These are phyloP conservation scores for Penicillium subrubescens DNA, from an alignment of 495 filamentous ascomycete genomes.

Conservation along the genomic window DNA sequence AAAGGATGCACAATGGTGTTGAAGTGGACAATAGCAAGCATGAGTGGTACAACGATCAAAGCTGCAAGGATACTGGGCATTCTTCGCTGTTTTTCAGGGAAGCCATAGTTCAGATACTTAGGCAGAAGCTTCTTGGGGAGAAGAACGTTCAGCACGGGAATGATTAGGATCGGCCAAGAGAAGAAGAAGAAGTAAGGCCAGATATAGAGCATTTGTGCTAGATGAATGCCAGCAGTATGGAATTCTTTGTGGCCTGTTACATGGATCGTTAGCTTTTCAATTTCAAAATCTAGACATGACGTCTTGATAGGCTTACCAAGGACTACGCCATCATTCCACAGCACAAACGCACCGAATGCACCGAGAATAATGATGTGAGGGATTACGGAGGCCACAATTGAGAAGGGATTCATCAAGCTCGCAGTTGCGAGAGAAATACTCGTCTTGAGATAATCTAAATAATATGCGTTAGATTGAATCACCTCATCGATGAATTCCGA, in stretches of 20 bases:
- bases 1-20: slow-evolving; percentile 97
- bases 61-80: slow-evolving; percentile 42
- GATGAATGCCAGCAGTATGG: slow-evolving; percentile 83
- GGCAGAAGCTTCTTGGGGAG: slow-evolving; percentile 41
- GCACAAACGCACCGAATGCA: slow-evolving; percentile 72
- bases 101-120: slow-evolving; percentile 39
- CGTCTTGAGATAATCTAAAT: slow-evolving; percentile 60
- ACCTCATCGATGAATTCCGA: neutral
- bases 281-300: neutral
- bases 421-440: slow-evolving; percentile 61
- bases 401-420: slow-evolving; percentile 50
- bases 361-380: slow-evolving; percentile 70
- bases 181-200: slow-evolving; percentile 89
- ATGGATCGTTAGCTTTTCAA: slow-evolving; percentile 2
- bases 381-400: slow-evolving; percentile 53
- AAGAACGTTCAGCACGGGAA: slow-evolving; percentile 48
- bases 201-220: slow-evolving; percentile 93
- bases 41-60: slow-evolving; percentile 43
- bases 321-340: slow-evolving; percentile 89
- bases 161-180: slow-evolving; percentile 74
- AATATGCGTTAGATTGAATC: slow-evolving; percentile 20
- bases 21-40: slow-evolving; percentile 64
- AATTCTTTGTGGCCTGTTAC: slow-evolving; percentile 83
- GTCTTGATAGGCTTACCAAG: slow-evolving; percentile 58
- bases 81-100: slow-evolving; percentile 35